Evolutionary conservation across 208 protist species (phyloP).

Genomic region (Strigomonas galati): DNA sequence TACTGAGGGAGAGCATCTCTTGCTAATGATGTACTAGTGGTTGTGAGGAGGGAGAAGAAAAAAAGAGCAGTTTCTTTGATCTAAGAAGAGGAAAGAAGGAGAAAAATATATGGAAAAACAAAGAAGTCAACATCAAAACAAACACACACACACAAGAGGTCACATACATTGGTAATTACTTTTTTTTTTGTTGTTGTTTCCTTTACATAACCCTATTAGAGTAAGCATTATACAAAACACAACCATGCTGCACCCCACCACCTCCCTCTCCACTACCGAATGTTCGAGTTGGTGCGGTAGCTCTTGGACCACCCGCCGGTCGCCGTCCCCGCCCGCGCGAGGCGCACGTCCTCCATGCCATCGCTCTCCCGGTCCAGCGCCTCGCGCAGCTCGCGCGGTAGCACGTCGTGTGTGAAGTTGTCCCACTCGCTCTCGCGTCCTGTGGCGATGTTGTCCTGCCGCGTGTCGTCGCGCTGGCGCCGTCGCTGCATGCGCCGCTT

Average conservation of each 20-base stretch:
- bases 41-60: too few relatives aligned
- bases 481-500: slow-evolving; percentile 82
- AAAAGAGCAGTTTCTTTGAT: too few relatives aligned
- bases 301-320: slow-evolving; percentile 74
- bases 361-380: slow-evolving; percentile 82
- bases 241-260: background rate
- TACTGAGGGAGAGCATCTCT: background rate
- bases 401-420: slow-evolving; percentile 81
- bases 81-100: too few relatives aligned
- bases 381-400: slow-evolving; percentile 83
- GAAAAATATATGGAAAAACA: too few relatives aligned
- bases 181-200: background rate
- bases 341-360: slow-evolving; percentile 85
- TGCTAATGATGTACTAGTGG: too few relatives aligned
- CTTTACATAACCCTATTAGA: too few relatives aligned
- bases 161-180: too few relatives aligned
- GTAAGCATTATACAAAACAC: slow-evolving; percentile 11
- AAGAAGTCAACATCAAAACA: background rate
- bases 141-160: background rate
- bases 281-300: slow-evolving; percentile 68
- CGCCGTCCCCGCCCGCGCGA: slow-evolving; percentile 65
- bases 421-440: slow-evolving; percentile 74
- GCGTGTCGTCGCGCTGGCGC: slow-evolving; percentile 29
- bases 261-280: slow-evolving; percentile 8
- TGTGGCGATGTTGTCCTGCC: slow-evolving; percentile 34